A percentile compares a stretch with the other conserved stretches of the same genome.
Conservation (phyloP, 495 filamentous ascomycete species). For the Xylaria palmicola region DNA sequence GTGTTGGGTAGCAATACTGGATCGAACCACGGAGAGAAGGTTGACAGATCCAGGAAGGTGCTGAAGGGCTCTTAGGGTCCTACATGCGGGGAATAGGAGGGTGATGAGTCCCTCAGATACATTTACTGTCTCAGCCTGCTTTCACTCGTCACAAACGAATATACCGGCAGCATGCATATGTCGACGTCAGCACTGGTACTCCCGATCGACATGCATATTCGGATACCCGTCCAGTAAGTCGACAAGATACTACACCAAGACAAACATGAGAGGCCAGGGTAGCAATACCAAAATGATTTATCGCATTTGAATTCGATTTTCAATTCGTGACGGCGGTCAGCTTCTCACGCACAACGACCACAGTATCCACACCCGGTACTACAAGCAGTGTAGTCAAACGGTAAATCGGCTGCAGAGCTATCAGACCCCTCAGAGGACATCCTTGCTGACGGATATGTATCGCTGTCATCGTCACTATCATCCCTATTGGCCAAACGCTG, state of each 20-base stretch:
- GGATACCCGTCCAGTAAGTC: neutral
- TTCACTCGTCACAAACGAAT: neutral
- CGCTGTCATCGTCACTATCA: slow-evolving; percentile 7
- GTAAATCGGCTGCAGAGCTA: slow-evolving; percentile 26
- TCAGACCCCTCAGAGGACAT: slow-evolving; percentile 16
- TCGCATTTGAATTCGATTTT: neutral
- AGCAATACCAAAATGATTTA: neutral
- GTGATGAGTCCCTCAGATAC: neutral
- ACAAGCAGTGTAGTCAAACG: slow-evolving; percentile 44
- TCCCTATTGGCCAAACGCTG: neutral
- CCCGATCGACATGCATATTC: neutral
- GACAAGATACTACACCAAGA: neutral
- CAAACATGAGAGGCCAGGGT: neutral
- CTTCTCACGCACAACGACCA: slow-evolving; percentile 28
- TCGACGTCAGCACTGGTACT: neutral
- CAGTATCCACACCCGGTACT: slow-evolving; percentile 43
- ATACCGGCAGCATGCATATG: neutral
- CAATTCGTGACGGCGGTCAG: too few species aligned
- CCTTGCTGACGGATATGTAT: neutral
- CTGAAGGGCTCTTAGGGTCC: neutral
- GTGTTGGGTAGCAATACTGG: neutral
- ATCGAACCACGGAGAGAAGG: neutral
- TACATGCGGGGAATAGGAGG: neutral
- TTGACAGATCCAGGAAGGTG: neutral
- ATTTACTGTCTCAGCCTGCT: neutral